Evolutionary conservation across 148 eudicot species (phyloP).

Genomic region (Rhododendron kiyosumense): DNA sequence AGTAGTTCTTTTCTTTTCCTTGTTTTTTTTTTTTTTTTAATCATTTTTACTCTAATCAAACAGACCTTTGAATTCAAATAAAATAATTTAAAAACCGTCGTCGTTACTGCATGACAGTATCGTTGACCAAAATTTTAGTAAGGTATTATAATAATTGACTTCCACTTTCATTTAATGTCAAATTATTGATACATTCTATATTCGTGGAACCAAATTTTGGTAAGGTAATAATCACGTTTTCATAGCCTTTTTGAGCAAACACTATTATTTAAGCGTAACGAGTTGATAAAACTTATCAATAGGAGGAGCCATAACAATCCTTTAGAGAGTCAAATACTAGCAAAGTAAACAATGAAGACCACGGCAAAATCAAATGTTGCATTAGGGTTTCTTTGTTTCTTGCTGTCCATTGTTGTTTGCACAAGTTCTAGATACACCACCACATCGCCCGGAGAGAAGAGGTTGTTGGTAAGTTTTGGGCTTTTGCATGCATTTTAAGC

Average conservation of each 20-base stretch:
- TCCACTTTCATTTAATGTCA: too few relatives aligned
- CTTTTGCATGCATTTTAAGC: not conserved
- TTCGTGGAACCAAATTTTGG: too few relatives aligned
- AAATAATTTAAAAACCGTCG: too few relatives aligned
- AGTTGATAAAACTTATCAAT: not conserved
- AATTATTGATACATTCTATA: too few relatives aligned
- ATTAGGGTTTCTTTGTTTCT: not conserved
- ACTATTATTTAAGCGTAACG: not conserved
- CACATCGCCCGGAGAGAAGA: not conserved
- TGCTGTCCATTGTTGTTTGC: not conserved
- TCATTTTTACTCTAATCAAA: too few relatives aligned
- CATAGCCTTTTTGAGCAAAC: not conserved
- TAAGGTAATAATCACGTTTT: too few relatives aligned
- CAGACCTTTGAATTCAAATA: too few relatives aligned
- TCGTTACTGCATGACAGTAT: too few relatives aligned
- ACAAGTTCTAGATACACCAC: not conserved
- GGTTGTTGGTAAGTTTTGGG: not conserved
- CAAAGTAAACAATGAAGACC: not conserved
- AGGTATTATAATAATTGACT: too few relatives aligned
- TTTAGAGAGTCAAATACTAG: not conserved
- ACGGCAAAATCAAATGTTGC: not conserved
- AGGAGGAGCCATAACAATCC: not conserved
- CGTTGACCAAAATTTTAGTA: too few relatives aligned
- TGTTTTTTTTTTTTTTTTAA: too few relatives aligned
- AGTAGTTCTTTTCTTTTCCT: too few relatives aligned